Conservation (phyloP, 176 grass and related monocot species). For the Triticum dicoccoides region DNA sequence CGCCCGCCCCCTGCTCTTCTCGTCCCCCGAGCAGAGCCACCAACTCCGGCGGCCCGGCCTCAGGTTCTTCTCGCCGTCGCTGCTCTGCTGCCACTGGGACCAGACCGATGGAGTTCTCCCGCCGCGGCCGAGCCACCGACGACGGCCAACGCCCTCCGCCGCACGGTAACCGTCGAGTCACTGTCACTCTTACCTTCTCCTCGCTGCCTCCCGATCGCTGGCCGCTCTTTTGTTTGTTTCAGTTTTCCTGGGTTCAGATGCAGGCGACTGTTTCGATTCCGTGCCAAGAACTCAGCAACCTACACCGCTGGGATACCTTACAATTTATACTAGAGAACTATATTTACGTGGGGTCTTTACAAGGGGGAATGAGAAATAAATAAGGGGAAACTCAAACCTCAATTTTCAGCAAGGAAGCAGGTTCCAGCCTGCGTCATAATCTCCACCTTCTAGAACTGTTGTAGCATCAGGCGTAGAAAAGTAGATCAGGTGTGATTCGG, state of each 20-base stretch:
- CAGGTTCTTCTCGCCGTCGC: background rate
- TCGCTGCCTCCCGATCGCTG: background rate
- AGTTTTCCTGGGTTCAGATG: background rate
- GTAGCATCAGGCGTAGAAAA: background rate
- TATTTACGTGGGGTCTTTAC: too few relatives aligned
- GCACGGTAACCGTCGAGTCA: background rate
- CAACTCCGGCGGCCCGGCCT: background rate
- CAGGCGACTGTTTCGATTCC: background rate
- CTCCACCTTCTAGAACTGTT: too few relatives aligned
- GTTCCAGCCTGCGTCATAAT: background rate
- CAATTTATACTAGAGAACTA: background rate
- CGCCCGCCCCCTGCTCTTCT: background rate
- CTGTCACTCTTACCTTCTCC: background rate
- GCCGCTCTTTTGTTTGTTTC: background rate
- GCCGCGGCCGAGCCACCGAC: constrained; percentile 1
- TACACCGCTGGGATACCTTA: background rate
- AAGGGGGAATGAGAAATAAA: too few relatives aligned
- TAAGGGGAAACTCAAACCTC: background rate
- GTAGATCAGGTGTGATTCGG: background rate
- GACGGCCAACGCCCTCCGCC: background rate
- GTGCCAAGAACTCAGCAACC: background rate
- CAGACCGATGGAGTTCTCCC: constrained; percentile 26
- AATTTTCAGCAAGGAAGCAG: background rate
- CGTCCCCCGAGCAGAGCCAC: background rate
- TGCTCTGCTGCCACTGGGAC: background rate